phyloP scores from a whole-genome alignment of 192 early-diverging fungal species.

The Coemansia guatemalensis region DNA sequence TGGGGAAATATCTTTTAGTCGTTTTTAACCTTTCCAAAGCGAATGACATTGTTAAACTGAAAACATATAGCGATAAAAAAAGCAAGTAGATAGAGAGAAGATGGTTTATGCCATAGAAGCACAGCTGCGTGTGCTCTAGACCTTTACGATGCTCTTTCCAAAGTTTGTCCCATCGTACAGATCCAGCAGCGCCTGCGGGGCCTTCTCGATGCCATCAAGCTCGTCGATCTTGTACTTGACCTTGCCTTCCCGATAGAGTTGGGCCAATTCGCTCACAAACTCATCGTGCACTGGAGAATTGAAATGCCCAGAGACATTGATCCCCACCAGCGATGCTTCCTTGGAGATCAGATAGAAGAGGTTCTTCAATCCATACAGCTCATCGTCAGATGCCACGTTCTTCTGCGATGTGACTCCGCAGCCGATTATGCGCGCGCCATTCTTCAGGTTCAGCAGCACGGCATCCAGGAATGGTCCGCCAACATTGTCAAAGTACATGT shows the following conservation, averaged over 20 bases:
- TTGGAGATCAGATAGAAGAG: constrained; percentile 56
- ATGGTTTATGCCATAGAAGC: background rate
- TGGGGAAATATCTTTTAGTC: constrained; percentile 32
- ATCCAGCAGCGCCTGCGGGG: constrained; percentile 61
- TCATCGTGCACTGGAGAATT: constrained; percentile 50
- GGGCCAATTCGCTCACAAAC: constrained; percentile 58
- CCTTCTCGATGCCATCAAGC: constrained; percentile 64
- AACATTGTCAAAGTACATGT: constrained; percentile 84
- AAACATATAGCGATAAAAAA: background rate
- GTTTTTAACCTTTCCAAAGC: background rate
- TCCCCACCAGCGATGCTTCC: constrained; percentile 63
- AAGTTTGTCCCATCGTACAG: constrained; percentile 66
- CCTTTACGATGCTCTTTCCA: constrained; percentile 65
- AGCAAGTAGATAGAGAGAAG: background rate
- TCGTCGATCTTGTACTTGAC: constrained; percentile 61
- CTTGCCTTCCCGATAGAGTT: constrained; percentile 60
- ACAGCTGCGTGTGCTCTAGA: background rate
- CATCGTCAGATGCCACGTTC: constrained; percentile 40
- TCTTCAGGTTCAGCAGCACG: constrained; percentile 64
- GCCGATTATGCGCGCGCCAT: constrained; percentile 64
- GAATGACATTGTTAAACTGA: background rate
- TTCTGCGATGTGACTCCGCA: constrained; percentile 79
- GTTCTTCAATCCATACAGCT: constrained; percentile 62
- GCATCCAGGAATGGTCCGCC: constrained; percentile 76
- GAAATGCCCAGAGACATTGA: constrained; percentile 59